phyloP scores from a whole-genome alignment of 805 yeast species.

The Kuraishia cidri region DNA sequence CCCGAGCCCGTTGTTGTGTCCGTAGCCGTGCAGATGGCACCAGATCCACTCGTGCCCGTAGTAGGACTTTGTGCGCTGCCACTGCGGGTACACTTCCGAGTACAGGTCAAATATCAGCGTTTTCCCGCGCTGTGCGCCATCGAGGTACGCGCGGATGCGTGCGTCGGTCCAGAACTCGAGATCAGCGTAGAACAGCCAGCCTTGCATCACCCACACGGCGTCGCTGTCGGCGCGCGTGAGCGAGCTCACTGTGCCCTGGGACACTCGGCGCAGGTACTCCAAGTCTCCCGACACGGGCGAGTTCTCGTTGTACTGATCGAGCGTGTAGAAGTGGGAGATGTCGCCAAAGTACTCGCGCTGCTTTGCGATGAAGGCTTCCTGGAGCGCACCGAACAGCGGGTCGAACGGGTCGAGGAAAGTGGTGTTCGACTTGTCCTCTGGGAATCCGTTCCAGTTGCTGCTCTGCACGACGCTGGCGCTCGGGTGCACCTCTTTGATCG shows the following conservation, averaged over 20 bases:
- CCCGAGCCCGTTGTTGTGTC: conserved; percentile 6
- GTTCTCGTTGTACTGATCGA: conserved; percentile 6
- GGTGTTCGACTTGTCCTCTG: conserved; percentile 1
- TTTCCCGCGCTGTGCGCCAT: conserved; percentile 5
- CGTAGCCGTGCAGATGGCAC: conserved; percentile 6
- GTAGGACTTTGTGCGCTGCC: conserved; percentile 6
- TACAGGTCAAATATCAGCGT: conserved; percentile 3
- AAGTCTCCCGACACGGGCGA: conserved; percentile 3
- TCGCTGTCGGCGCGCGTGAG: conserved; percentile 4
- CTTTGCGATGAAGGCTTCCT: conserved; percentile 2
- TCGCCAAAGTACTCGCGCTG: conserved; percentile 4
- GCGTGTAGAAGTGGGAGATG: conserved; percentile 5
- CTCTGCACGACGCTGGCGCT: conserved; percentile 1
- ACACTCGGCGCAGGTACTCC: conserved; percentile 1
- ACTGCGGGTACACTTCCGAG: conserved; percentile 5
- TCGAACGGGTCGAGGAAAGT: conserved; percentile 4
- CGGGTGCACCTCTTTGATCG: conserved; percentile 2
- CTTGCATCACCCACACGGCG: conserved; percentile 7
- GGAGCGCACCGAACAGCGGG: conserved; percentile 2
- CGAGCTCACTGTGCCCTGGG: conserved; percentile 3
- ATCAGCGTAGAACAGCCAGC: conserved; percentile 5
- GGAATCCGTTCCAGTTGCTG: conserved; percentile 3
- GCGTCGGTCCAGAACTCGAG: conserved; percentile 5
- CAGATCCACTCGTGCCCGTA: conserved; percentile 6
- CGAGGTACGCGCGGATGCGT: conserved; percentile 4